Base-by-base conservation (phyloP, 2,329 filamentous ascomycete genomes). In the Diaporthe citri region DNA sequence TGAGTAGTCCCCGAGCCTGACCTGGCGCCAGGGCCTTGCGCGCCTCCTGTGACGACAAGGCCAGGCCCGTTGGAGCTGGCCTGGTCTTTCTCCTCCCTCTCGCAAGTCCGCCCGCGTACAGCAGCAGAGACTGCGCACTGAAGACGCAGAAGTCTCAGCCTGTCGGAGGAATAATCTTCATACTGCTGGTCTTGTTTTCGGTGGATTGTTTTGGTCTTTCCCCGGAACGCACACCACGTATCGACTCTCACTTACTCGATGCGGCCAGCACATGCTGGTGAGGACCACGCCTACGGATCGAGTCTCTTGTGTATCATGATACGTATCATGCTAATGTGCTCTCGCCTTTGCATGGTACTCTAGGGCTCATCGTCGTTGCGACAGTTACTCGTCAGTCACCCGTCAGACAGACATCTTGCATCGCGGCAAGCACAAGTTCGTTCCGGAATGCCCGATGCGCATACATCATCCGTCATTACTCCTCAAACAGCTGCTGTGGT, bases 331-430 rank as follows among this genome's bases (percentile, higher is more conserved):
- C 48, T 41, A 55, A 46, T 69, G 34, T 41, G 13, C 34, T 69
- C 34, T 69, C 48, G n/a, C 34, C n/a, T 52, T 22, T 39, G 34
- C 46, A 52, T 52, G 64, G 48, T 36, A 8, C 48, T 22, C 22
- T 41, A 55, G 48, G 46, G 64, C 64, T 52, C n/a, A n/a, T 69
- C 48, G 31, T 39, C 46, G 34, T 55, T 69, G 64, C 48, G 36
- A 55, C n/a, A 69, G 34, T 69, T 41, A 55, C 48, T 55, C 64
- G 34, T 69, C 64, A 55, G 64, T 69, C 15, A 13, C n/a, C 64
- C 64, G 64, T 41, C 64, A 69, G 64, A 69, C 64, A 69, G 64
- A 69, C 64, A 69, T 69, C 64, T 39, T 67, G 64, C 64, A 67
- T 51, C 46, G 48, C 64, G 48, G 64, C 64, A 69, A 69, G 64